These are phyloP conservation scores for Penicillium nordicum DNA, from an alignment of 2,329 filamentous ascomycete species.

Conservation along the genomic window DNA sequence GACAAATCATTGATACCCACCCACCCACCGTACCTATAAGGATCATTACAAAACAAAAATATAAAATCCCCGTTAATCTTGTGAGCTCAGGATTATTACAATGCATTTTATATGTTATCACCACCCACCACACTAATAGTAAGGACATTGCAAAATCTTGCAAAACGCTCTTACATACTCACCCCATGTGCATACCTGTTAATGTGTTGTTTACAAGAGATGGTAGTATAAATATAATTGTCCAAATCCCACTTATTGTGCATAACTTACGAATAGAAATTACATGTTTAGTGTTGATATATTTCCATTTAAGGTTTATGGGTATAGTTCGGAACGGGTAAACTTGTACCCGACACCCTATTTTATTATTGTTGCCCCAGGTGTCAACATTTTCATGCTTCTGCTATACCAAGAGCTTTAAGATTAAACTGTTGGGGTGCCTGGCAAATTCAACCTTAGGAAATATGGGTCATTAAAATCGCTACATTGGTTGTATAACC, in stretches of 20 bases:
- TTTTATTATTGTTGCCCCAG: background rate
- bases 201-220: background rate
- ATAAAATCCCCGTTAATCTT: too few species aligned
- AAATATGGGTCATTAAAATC: background rate
- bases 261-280: background rate
- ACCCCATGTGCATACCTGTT: background rate
- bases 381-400: background rate
- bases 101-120: background rate
- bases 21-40: background rate
- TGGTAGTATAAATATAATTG: background rate
- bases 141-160: background rate
- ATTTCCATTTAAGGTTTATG: background rate
- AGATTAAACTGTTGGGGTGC: too few species aligned
- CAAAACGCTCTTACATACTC: background rate
- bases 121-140: background rate
- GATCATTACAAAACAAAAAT: background rate
- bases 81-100: background rate
- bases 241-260: background rate
- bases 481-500: background rate
- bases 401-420: too few species aligned
- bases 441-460: background rate
- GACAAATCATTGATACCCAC: background rate
- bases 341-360: background rate
- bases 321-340: conserved; percentile 4
- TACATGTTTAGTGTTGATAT: background rate